Evolutionary conservation across 164 flowering plant species (phyloP).

Genomic region (Vitis rotundifolia): DNA sequence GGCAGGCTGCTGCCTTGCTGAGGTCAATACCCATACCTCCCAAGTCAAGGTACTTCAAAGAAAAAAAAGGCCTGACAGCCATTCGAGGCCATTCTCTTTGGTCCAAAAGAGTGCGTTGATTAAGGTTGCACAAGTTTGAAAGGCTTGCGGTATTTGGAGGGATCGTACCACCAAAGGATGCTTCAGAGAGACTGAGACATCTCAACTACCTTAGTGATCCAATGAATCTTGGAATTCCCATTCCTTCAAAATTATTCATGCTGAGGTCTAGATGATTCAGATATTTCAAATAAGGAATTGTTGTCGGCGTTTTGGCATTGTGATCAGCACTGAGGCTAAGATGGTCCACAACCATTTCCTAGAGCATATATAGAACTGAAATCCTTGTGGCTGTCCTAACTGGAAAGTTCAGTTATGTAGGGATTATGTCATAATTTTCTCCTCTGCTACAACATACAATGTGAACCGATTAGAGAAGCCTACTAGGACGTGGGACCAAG

Average conservation of each 20-base stretch:
- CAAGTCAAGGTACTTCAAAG: constrained; percentile 21
- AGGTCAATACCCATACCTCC: constrained; percentile 16
- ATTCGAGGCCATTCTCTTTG: constrained; percentile 2
- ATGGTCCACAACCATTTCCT: too few relatives aligned
- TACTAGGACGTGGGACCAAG: too few relatives aligned
- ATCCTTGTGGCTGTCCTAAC: too few relatives aligned
- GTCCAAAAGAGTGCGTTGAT: constrained; percentile 5
- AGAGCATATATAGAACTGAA: too few relatives aligned
- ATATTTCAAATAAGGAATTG: constrained; percentile 12
- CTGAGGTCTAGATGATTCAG: constrained; percentile 23
- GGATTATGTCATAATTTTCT: too few relatives aligned
- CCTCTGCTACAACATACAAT: too few relatives aligned
- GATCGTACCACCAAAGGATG: constrained; percentile 22
- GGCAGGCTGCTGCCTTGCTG: not conserved
- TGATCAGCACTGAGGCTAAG: too few relatives aligned
- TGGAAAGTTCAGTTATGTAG: too few relatives aligned
- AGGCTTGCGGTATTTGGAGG: constrained; percentile 23
- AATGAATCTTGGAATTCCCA: constrained; percentile 24
- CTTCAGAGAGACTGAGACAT: constrained; percentile 26
- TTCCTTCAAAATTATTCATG: constrained; percentile 23
- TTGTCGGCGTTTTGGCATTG: too few relatives aligned
- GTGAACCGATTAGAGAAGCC: too few relatives aligned
- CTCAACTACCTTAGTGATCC: constrained; percentile 15
- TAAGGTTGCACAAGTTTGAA: constrained; percentile 19
- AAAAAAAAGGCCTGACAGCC: constrained; percentile 25